Percentiles rank a stretch among this genome's conserved stretches.
phyloP scores from a whole-genome alignment of 1,284 basidiomycete species.

The Amylostereum chailletii region DNA sequence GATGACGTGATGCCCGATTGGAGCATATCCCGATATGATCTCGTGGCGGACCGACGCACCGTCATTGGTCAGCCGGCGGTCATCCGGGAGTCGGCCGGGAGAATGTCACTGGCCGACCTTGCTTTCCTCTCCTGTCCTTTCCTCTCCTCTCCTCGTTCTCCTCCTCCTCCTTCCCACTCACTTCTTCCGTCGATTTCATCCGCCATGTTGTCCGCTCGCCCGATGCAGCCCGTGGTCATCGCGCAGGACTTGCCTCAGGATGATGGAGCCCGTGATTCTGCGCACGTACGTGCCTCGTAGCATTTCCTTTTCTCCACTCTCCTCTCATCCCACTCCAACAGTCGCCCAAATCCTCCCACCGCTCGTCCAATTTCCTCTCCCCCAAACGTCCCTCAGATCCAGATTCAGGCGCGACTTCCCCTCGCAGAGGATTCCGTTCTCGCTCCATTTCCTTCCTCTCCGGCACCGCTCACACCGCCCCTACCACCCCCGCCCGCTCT shows the following conservation, averaged over 20 bases:
- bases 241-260: background rate
- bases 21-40: no score
- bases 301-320: conserved; percentile 10
- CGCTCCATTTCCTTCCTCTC: conserved; percentile 6
- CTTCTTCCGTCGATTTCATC: conserved; percentile 2
- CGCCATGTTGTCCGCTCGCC: conserved; percentile 35
- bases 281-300: conserved; percentile 11
- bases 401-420: background rate
- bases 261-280: conserved; percentile 8
- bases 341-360: conserved; percentile 3
- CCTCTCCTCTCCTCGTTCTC: conserved; percentile 4
- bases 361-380: conserved; percentile 9
- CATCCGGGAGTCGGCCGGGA: no score
- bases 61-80: no score
- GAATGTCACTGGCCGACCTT: no score
- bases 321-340: conserved; percentile 7
- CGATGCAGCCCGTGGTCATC: conserved; percentile 27
- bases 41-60: no score
- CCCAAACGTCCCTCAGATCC: background rate
- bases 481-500: conserved; percentile 14
- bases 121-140: background rate
- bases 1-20: no score
- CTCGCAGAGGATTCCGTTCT: conserved; percentile 1
- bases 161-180: conserved; percentile 10
- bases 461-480: conserved; percentile 8